These are phyloP conservation scores for Isoetes engelmannii DNA, from an alignment of 83 land plant genomes.

Conservation along the genomic window DNA sequence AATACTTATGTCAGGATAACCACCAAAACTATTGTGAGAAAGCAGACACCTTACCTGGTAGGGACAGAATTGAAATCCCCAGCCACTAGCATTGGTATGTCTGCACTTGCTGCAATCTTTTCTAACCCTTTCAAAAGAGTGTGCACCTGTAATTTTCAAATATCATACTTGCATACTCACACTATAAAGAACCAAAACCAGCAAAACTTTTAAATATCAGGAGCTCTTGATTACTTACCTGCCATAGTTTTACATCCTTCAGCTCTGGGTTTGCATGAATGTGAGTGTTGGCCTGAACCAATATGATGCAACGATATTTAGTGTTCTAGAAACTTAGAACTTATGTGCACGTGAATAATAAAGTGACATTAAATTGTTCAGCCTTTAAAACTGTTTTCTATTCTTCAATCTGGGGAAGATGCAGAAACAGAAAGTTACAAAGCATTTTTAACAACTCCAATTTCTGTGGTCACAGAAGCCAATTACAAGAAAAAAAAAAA, in stretches of 20 bases:
- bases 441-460: no score
- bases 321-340: no score
- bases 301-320: constrained; percentile 1
- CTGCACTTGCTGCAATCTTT: constrained; percentile 94
- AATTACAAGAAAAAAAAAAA: no score
- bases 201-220: neutral
- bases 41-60: constrained; percentile 53
- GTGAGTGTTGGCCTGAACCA: constrained; percentile 95
- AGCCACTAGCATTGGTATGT: constrained; percentile 97
- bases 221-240: constrained; percentile 38
- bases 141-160: constrained; percentile 58
- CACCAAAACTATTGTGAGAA: neutral
- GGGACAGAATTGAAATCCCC: constrained; percentile 96
- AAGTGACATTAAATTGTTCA: no score
- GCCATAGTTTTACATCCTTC: constrained; percentile 98
- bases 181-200: neutral
- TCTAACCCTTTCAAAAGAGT: constrained; percentile 91
- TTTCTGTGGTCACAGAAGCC: no score
- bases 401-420: no score
- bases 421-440: no score
- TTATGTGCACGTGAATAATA: no score
- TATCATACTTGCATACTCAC: neutral
- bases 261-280: constrained; percentile 83
- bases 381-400: no score
- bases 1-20: neutral